Evolutionary conservation across 352 stramenopile species (phyloP).

Genomic region (Globisporangium cederbergense): DNA sequence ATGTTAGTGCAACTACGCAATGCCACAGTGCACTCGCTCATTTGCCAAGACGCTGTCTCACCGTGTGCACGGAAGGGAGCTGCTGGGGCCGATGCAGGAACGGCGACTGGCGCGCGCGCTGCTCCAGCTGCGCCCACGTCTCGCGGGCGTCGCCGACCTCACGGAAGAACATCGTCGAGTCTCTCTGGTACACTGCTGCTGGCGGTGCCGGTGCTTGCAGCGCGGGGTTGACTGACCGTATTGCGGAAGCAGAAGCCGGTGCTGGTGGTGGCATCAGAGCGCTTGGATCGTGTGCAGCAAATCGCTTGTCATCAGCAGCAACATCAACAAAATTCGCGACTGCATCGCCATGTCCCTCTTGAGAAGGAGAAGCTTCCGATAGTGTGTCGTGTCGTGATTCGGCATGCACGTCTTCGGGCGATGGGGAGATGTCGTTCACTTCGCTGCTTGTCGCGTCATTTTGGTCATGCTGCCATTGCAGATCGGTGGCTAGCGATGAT

Average conservation of each 20-base stretch:
- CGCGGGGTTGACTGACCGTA: neutral
- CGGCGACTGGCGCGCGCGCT: slow-evolving; percentile 40
- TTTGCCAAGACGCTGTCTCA: slow-evolving; percentile 1
- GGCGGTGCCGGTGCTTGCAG: neutral
- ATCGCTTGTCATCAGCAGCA: neutral
- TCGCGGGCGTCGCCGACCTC: slow-evolving; percentile 41
- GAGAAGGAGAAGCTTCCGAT: too few relatives aligned
- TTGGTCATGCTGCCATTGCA: neutral
- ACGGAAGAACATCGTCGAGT: slow-evolving; percentile 31
- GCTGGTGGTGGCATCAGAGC: neutral
- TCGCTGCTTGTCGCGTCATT: too few relatives aligned
- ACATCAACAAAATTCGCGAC: neutral
- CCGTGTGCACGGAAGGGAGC: slow-evolving; percentile 46
- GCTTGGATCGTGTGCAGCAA: neutral
- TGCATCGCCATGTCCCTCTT: neutral
- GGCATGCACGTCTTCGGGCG: too few relatives aligned
- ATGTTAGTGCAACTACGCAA: neutral
- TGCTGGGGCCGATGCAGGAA: slow-evolving; percentile 40
- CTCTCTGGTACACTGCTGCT: neutral
- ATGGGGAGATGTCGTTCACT: too few relatives aligned
- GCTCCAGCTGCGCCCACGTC: slow-evolving; percentile 63
- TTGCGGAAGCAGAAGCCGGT: neutral
- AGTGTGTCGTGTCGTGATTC: too few relatives aligned
- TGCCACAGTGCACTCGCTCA: neutral
- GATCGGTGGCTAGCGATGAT: neutral